These are phyloP conservation scores for Schizopora paradoxa DNA, from an alignment of 1,284 basidiomycete species.

Conservation along the genomic window DNA sequence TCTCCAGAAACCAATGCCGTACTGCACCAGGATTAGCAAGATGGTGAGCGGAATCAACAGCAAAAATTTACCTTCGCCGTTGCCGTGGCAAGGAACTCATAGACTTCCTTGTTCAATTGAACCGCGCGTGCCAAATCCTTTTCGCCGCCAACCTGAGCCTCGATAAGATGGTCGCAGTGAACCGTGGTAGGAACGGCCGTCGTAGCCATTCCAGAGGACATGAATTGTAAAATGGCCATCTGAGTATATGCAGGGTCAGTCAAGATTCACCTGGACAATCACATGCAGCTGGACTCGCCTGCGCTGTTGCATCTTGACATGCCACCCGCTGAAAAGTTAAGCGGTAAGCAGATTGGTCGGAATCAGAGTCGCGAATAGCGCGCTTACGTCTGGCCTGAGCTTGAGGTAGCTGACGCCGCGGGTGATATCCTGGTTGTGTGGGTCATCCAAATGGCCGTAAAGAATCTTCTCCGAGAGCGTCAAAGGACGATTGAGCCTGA, in stretches of 20 bases:
- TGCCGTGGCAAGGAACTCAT: conserved; percentile 97
- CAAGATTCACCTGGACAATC: conserved; percentile 17
- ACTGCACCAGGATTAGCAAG: conserved; percentile 39
- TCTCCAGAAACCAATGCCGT: conserved; percentile 99
- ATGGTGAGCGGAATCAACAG: conserved; percentile 12
- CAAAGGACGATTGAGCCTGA: conserved; percentile 88
- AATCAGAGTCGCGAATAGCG: conserved; percentile 8
- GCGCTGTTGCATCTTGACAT: conserved; percentile 98
- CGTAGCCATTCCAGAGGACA: conserved; percentile 98
- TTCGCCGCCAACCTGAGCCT: conserved; percentile 91
- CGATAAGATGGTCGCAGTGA: conserved; percentile 99
- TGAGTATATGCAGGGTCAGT: conserved; percentile 35
- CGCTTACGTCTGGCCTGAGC: conserved; percentile 87
- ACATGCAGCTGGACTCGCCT: conserved; percentile 35
- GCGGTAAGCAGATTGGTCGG: conserved; percentile 14
- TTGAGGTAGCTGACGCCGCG: conserved; percentile 92
- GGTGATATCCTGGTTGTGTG: conserved; percentile 82
- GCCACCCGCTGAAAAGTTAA: conserved; percentile 77
- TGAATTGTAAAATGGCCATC: conserved; percentile 99
- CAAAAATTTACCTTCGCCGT: conserved; percentile 73
- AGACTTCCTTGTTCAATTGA: conserved; percentile 97
- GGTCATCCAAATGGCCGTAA: conserved; percentile 96
- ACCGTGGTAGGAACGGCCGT: conserved; percentile 97
- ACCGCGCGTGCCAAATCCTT: conserved; percentile 93
- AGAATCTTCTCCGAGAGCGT: conserved; percentile 98